A percentile compares a stretch with the other conserved stretches of the same genome.
phyloP scores from a whole-genome alignment of 208 protist species.

The Kentomonas sorsogonicus region DNA sequence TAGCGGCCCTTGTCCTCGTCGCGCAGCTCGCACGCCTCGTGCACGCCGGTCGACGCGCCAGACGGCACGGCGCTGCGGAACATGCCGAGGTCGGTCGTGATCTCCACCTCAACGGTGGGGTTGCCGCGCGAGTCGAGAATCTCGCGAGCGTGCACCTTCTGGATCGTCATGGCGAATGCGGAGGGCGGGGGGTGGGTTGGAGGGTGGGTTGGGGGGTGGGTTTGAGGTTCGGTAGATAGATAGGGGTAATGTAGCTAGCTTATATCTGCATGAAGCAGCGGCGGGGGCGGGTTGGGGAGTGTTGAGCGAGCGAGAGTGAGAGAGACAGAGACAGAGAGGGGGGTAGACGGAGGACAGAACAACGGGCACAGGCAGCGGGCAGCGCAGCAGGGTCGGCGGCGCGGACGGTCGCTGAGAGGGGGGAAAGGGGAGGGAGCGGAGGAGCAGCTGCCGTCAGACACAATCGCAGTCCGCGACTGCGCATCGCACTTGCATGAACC shows the following conservation, averaged over 20 bases:
- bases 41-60: slow-evolving; percentile 98
- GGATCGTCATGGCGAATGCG: slow-evolving; percentile 59
- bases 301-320: no score
- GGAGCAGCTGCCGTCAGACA: no score
- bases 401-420: no score
- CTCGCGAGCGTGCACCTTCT: slow-evolving; percentile 84
- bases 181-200: neutral
- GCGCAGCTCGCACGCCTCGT: slow-evolving; percentile 97
- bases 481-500: no score
- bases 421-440: no score
- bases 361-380: no score
- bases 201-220: neutral
- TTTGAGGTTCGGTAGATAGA: neutral
- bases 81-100: slow-evolving; percentile 92
- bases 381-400: no score
- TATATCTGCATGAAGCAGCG: no score
- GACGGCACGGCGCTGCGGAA: slow-evolving; percentile 97
- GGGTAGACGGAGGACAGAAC: no score
- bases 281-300: no score
- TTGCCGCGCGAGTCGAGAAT: slow-evolving; percentile 88
- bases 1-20: slow-evolving; percentile 94
- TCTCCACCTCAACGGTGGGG: slow-evolving; percentile 94
- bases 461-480: no score
- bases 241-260: neutral
- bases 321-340: no score